phyloP scores from a whole-genome alignment of 139 green algal species.

The Dunaliella primolecta region DNA sequence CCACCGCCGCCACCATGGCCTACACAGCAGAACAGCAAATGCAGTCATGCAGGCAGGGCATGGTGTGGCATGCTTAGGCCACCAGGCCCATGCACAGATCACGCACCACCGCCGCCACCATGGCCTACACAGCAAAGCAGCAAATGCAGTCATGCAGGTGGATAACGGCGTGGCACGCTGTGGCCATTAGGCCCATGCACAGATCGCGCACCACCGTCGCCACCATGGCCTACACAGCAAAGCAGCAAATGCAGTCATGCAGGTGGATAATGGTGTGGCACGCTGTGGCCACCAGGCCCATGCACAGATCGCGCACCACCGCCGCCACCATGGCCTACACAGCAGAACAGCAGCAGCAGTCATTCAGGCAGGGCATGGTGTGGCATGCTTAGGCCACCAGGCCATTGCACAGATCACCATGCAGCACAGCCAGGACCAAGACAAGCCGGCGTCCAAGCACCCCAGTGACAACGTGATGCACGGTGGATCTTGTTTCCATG shows the following conservation, averaged over 20 bases:
- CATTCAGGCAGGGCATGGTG: background rate
- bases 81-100: too few species aligned
- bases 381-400: too few species aligned
- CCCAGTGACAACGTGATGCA: background rate
- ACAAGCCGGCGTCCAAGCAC: background rate
- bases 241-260: background rate
- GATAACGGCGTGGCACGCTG: too few species aligned
- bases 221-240: background rate
- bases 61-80: too few species aligned
- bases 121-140: background rate
- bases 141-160: background rate
- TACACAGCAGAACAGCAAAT: background rate
- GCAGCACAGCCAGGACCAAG: background rate
- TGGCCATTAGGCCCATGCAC: too few species aligned
- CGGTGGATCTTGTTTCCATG: background rate
- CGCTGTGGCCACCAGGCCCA: background rate
- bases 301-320: background rate
- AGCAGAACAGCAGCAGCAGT: background rate
- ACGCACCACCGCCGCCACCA: background rate
- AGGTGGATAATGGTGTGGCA: background rate
- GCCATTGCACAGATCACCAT: too few species aligned
- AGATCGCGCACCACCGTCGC: background rate
- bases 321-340: background rate
- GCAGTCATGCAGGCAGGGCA: background rate
- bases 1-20: background rate